Conservation (phyloP, 306 rosid genomes). For the Citrullus colocynthis region DNA sequence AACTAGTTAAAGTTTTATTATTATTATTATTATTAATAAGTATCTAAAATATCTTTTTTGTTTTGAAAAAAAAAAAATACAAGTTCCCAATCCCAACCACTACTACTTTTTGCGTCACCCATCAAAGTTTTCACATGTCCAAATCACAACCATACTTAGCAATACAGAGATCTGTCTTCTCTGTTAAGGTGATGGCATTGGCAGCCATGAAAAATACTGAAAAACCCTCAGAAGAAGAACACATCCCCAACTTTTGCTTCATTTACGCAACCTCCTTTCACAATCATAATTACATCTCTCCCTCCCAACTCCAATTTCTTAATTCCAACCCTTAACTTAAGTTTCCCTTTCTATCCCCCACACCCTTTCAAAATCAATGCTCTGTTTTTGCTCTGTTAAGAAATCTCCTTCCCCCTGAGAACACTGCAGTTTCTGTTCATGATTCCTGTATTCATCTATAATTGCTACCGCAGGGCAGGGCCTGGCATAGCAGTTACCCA, state of each 20-base stretch:
- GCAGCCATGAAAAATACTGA: neutral
- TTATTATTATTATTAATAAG: no score
- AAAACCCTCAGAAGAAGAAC: no score
- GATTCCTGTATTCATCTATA: neutral
- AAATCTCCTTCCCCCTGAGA: neutral
- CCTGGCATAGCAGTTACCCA: neutral
- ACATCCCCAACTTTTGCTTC: neutral
- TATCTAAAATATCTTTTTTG: no score
- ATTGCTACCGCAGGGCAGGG: neutral
- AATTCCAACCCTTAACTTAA: neutral
- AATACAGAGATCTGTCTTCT: neutral
- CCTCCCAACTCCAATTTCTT: neutral
- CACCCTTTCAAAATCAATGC: neutral
- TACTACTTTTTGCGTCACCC: neutral
- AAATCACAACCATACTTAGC: neutral
- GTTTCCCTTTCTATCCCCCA: neutral
- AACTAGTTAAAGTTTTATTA: no score
- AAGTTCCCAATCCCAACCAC: neutral
- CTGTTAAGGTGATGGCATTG: neutral
- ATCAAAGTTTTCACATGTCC: neutral
- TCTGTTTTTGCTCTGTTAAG: slow-evolving; percentile 1
- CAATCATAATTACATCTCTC: neutral
- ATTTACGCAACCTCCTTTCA: slow-evolving; percentile 1
- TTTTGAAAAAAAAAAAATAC: no score
- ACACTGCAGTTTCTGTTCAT: neutral